Evolutionary conservation across 192 early-diverging fungal species (phyloP).

Genomic region (Coemansia sp.): DNA sequence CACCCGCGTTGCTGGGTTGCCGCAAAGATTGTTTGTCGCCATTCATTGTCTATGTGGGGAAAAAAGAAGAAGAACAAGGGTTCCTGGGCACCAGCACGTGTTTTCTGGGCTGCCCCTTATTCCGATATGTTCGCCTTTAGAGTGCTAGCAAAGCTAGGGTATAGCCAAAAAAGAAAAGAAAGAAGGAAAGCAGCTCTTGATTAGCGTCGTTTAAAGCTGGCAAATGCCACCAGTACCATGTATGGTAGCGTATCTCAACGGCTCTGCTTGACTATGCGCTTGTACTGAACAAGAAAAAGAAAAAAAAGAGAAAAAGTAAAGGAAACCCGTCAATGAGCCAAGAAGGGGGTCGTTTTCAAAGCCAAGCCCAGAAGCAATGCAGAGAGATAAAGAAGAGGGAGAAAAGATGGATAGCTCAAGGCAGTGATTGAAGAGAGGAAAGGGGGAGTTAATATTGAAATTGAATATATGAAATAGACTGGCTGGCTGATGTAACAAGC

Average conservation of each 20-base stretch:
- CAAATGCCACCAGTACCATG: not conserved
- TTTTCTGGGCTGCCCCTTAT: not conserved
- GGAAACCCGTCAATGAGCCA: not conserved
- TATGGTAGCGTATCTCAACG: not conserved
- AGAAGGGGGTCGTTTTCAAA: not conserved
- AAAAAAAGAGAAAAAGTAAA: not conserved
- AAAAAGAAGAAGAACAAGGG: not conserved
- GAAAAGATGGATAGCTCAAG: not conserved
- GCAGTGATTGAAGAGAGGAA: not conserved
- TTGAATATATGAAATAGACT: not conserved
- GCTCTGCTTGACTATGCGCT: not conserved
- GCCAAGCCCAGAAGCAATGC: not conserved
- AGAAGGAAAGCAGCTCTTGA: not conserved
- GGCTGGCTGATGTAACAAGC: not conserved
- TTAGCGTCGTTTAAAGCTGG: not conserved
- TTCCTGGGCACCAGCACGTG: constrained; percentile 3
- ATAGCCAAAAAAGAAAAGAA: not conserved
- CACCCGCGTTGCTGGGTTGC: constrained; percentile 20
- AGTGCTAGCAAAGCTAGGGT: not conserved
- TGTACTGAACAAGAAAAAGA: not conserved
- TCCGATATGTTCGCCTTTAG: not conserved
- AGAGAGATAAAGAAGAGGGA: not conserved
- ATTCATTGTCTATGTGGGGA: constrained; percentile 19
- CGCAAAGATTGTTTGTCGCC: constrained; percentile 38
- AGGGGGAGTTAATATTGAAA: constrained; percentile 3